Base-by-base conservation (phyloP, 2,329 filamentous ascomycete genomes). In the Aspergillus neoniger region DNA sequence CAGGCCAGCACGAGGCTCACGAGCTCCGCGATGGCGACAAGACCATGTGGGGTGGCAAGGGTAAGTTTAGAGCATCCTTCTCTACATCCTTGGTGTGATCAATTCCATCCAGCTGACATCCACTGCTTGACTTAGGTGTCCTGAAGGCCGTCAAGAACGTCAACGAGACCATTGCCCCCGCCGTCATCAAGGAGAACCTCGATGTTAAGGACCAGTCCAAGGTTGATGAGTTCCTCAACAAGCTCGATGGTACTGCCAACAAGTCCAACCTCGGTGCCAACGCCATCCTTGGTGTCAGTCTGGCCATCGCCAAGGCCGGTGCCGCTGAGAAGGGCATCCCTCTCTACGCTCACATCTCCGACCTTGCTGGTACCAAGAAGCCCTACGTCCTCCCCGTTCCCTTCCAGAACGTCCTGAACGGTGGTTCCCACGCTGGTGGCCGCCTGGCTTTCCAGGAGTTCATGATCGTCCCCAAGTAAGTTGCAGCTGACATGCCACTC, bases 341-440 rank as follows among this genome's bases (percentile, higher is more conserved):
- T 75, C 88, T 96, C 71, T 96, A 95, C 78, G 90, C 89, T 71
- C 91, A 95, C 81, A 86, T 96, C 74, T 93, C 91, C 74, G 90
- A 94, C 79, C 88, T 95, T 68, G 89, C 91, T 69, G 91, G 90
- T 70, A 94, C 91, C 79, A 93, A 94, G 87, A 92, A 94, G 86
- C 91, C 91, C 74, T 95, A 91, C 72, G 91, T 95, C 69, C 88
- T 96, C 39, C 91, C 91, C 64, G 91, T 95, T 69, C 91, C 91
- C 72, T 96, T 96, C 87, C 91, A 92, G 89, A 96, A 96, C 82
- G 91, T 96, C 76, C 85, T 96, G 69, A 96, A 96, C 80, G 91
- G 91, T 76, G 90, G 95, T 70, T 98, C 94, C 74, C 95, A 99
- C 85, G 95, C 95, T 69, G 95, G 95, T 86, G 95, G 95, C 76